These are phyloP conservation scores for Dipteronia sinensis DNA, from an alignment of 345 rosid species.

Conservation along the genomic window DNA sequence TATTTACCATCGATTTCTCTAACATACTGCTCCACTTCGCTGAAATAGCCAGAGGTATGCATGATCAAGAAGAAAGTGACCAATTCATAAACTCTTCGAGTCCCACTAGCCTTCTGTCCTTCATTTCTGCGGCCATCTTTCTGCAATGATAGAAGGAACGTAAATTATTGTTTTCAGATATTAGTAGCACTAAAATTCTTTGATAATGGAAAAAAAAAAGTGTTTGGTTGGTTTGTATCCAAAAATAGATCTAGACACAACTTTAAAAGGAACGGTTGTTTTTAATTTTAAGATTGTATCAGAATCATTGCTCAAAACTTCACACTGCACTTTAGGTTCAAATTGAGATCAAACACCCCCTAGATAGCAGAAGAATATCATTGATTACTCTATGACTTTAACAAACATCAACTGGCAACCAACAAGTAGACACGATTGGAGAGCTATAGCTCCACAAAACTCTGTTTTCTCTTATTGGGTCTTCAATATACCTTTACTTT, in stretches of 20 bases:
- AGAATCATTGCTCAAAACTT: background rate
- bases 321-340: background rate
- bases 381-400: background rate
- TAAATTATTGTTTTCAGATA: background rate
- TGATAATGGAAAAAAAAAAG: background rate
- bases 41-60: background rate
- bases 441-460: background rate
- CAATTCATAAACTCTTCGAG: background rate
- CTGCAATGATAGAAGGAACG: slow-evolving; percentile 8
- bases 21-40: slow-evolving; percentile 8
- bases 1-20: slow-evolving; percentile 10
- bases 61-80: slow-evolving; percentile 12
- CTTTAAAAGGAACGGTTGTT: background rate
- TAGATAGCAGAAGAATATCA: background rate
- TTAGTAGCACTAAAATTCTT: background rate
- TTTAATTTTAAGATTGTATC: background rate
- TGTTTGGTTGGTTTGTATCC: background rate
- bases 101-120: background rate
- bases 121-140: background rate
- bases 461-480: background rate
- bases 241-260: background rate
- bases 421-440: background rate
- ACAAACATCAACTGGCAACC: background rate
- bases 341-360: too few relatives aligned
- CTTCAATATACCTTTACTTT: background rate